phyloP scores from a whole-genome alignment of 2,329 filamentous ascomycete genomes.

The Phaeoacremonium minimum region DNA sequence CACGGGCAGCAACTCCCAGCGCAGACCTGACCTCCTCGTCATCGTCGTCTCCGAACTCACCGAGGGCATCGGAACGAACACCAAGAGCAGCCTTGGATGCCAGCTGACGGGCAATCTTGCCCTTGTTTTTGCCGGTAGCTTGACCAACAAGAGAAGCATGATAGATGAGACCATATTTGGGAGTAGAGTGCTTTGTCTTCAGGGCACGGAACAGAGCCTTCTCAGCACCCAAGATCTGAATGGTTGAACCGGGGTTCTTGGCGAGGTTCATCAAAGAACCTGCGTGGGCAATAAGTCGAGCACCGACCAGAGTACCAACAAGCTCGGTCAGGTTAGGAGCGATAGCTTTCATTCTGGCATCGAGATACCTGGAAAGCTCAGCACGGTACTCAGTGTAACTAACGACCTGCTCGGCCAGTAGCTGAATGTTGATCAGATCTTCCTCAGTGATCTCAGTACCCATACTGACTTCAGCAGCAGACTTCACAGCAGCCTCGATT shows the following conservation, averaged over 20 bases:
- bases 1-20: slow-evolving; percentile 68
- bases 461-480: slow-evolving; percentile 95
- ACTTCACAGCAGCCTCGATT: slow-evolving; percentile 86
- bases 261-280: slow-evolving; percentile 92
- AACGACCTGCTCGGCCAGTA: slow-evolving; percentile 89
- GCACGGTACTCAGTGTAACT: slow-evolving; percentile 85
- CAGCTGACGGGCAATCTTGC: slow-evolving; percentile 96
- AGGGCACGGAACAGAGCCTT: slow-evolving; percentile 97
- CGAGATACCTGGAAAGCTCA: slow-evolving; percentile 83
- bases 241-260: slow-evolving; percentile 90
- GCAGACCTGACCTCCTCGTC: slow-evolving; percentile 87
- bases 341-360: slow-evolving; percentile 92
- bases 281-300: slow-evolving; percentile 88
- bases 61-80: slow-evolving; percentile 86
- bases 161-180: slow-evolving; percentile 95
- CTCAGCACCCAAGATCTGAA: slow-evolving; percentile 97
- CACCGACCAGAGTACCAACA: slow-evolving; percentile 89
- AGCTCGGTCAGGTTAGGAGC: slow-evolving; percentile 93
- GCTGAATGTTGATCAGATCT: slow-evolving; percentile 88
- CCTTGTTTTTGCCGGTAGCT: slow-evolving; percentile 97
- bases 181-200: slow-evolving; percentile 98
- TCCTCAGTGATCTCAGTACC: slow-evolving; percentile 93
- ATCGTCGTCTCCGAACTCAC: slow-evolving; percentile 68
- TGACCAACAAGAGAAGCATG: slow-evolving; percentile 92
- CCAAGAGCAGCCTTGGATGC: slow-evolving; percentile 91